Percentiles rank a stretch among this genome's conserved stretches.
Evolutionary conservation across 129 eudicot genomes (phyloP).

Genomic region (Silybum marianum): DNA sequence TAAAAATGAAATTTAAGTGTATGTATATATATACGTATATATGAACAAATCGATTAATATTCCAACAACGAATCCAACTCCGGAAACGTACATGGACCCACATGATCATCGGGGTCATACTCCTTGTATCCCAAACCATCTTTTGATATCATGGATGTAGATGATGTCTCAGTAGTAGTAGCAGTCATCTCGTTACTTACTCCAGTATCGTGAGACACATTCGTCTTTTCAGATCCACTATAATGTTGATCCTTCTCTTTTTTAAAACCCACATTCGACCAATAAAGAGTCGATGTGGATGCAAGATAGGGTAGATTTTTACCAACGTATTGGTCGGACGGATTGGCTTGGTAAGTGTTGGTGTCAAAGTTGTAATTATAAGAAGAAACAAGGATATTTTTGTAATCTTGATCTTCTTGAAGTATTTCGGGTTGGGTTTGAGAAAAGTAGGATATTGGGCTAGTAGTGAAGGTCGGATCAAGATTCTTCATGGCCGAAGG

Average conservation of each 20-base stretch:
- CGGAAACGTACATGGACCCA: constrained; percentile 29
- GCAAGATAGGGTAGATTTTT: constrained; percentile 16
- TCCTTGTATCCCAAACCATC: not conserved
- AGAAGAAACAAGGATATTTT: constrained; percentile 24
- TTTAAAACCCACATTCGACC: constrained; percentile 45
- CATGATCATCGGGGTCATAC: not conserved
- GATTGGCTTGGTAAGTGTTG: constrained; percentile 2
- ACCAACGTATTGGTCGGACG: not conserved
- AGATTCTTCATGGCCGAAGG: not conserved
- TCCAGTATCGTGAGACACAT: constrained; percentile 14
- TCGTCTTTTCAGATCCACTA: not conserved
- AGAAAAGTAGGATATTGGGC: constrained; percentile 8
- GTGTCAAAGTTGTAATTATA: not conserved
- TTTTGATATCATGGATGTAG: constrained; percentile 9
- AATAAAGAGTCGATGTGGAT: constrained; percentile 27
- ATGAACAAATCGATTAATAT: constrained; percentile 19
- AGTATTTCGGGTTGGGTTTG: constrained; percentile 2
- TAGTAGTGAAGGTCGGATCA: not conserved
- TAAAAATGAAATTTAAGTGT: constrained; percentile 3
- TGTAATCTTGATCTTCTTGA: constrained; percentile 27
- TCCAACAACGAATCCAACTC: constrained; percentile 63
- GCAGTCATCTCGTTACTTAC: constrained; percentile 42
- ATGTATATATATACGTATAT: not conserved
- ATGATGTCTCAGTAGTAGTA: constrained; percentile 18
- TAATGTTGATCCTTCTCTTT: not conserved